Base-by-base conservation (phyloP, 179 eudicot species). In the Drosera spatulata region DNA sequence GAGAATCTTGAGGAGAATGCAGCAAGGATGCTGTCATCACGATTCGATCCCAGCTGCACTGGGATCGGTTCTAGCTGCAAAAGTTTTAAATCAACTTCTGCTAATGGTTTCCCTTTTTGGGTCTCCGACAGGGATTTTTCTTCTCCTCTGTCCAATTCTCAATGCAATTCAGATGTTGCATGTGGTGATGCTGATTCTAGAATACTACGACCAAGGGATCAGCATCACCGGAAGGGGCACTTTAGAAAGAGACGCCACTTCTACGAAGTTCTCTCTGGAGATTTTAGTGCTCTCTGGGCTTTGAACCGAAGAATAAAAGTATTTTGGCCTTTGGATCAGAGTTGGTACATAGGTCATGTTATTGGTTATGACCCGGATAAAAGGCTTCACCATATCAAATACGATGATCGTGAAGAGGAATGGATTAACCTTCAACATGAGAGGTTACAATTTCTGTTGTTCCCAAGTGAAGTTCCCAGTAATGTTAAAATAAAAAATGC, bases 11-110 rank as follows among this genome's bases (percentile, higher is more conserved):
- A 89, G 71, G 84, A 74, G 63, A 90, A 94, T 80, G 99, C 99
- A 5, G 95, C 97, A 4, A 87, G 82, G 75, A 94, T 94, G 99
- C 97, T 94, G 41, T 94, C 99, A 22, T 94, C 97, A 67, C 84
- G 97, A 60, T 94, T 94, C 76, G 91, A 89, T 68, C 93, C 97
- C 7, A 80, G 88, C 50, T 89, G 95, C 63, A 85, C 94, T 41
- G 81, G 79, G 10, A 75, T 74, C 70, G 68, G 84, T 55, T 67
- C 77, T n/a, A 75, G 80, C 53, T 76, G 73, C 56, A 78, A 58
- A 68, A 65, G 76, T 64, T 66, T 79, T 59, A 66, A 59, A 33
- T 61, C 73, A 53, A 70, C 75, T 39, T 59, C 75, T 61, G 53
- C 63, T 10, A 72, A 77, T 61, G 84, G 78, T 14, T 53, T 71